These are phyloP conservation scores for Arabis alpina DNA, from an alignment of 345 rosid species.

Conservation along the genomic window DNA sequence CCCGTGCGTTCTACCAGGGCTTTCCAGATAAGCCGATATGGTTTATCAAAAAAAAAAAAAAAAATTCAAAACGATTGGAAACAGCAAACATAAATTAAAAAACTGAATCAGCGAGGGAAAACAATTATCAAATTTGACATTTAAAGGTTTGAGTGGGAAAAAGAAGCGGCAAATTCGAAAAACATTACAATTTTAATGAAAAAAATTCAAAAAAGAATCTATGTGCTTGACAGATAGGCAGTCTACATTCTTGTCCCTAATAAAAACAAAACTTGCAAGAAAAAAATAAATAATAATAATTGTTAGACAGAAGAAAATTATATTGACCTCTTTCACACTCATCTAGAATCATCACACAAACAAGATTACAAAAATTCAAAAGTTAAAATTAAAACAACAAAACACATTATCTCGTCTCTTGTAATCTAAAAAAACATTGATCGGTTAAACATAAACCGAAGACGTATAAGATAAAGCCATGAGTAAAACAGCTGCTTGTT, in stretches of 20 bases:
- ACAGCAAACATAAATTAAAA: not conserved
- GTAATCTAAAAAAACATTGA: not conserved
- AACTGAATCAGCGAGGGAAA: slow-evolving; percentile 31
- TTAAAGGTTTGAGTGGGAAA: not conserved
- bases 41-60: too few species aligned
- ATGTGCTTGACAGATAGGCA: slow-evolving; percentile 36
- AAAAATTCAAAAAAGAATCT: not conserved
- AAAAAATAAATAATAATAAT: not conserved
- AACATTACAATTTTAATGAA: slow-evolving; percentile 1
- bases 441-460: slow-evolving; percentile 60
- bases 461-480: slow-evolving; percentile 87
- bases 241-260: slow-evolving; percentile 14
- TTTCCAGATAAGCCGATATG: too few species aligned
- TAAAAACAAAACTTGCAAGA: slow-evolving; percentile 23
- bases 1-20: too few species aligned
- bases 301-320: slow-evolving; percentile 2
- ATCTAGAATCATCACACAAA: slow-evolving; percentile 1
- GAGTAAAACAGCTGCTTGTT: slow-evolving; percentile 85
- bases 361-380: slow-evolving; percentile 13
- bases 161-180: slow-evolving; percentile 39
- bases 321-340: not conserved
- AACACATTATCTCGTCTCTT: slow-evolving; percentile 34
- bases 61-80: slow-evolving; percentile 12
- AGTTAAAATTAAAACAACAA: slow-evolving; percentile 6
- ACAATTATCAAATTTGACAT: not conserved